Evolutionary conservation across 1,284 basidiomycete species (phyloP).

Genomic region (Ceratobasidium sp.): DNA sequence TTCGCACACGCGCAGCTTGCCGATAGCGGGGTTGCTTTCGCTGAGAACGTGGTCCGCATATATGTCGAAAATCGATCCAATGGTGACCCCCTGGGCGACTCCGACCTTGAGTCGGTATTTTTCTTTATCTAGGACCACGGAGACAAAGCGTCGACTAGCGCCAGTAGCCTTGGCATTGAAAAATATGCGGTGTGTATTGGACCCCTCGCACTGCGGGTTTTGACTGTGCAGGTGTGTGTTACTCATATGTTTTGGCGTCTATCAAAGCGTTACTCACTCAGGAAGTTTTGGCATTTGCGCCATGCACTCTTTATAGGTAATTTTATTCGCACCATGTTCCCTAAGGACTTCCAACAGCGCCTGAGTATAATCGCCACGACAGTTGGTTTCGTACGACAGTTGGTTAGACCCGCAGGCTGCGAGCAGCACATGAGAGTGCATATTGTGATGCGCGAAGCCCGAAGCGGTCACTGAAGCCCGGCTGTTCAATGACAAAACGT

Average conservation of each 20-base stretch:
- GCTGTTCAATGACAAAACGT: neutral
- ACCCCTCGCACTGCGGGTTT: conserved; percentile 1
- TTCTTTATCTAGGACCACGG: neutral
- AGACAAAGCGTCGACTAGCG: neutral
- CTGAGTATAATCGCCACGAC: neutral
- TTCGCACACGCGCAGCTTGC: neutral
- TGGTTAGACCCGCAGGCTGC: neutral
- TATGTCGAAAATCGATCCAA: neutral
- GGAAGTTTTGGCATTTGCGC: neutral
- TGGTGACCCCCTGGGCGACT: conserved; percentile 2
- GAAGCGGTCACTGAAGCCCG: neutral
- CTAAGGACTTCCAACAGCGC: neutral
- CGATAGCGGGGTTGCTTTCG: neutral
- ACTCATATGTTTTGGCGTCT: too few species aligned
- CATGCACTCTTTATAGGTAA: conserved; percentile 10
- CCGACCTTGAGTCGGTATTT: neutral
- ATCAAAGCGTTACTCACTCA: too few species aligned
- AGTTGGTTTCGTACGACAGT: neutral
- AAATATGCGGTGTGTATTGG: neutral
- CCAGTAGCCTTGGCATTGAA: conserved; percentile 3
- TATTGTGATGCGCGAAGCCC: neutral
- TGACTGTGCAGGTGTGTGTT: too few species aligned
- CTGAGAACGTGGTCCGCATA: neutral
- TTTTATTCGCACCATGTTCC: neutral
- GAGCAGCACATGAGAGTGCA: neutral